Evolutionary conservation across 1,139 yeast genomes (phyloP), one percentile per base, ranked within the genome.

Genomic region (Saccharomyces hybrid): DNA sequence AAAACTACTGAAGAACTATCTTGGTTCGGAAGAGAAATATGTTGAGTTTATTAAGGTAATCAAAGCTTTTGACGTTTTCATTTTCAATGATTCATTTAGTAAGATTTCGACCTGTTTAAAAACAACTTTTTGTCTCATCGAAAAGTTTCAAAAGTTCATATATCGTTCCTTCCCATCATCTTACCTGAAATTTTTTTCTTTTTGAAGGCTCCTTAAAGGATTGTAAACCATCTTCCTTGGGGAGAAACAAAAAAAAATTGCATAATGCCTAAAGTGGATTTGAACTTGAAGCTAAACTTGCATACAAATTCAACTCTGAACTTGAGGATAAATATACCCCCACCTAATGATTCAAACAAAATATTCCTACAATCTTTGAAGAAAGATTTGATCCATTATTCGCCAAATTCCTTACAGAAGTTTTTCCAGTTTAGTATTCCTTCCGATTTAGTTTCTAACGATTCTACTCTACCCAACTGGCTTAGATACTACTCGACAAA

Each of bases 391-490:
- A 66, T 78, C 26, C 71, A 69, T 53, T 69, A 76, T 53, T 79
- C 81, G 0, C 62, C 68, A 1, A 62, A 61, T 34, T 66, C 73
- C 4, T 48, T 69, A 16, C 59, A 57, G 29, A 68, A 64, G 51
- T 67, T 64, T 52, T 69, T 69, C 48, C 48, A 50, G 14, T 67
- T 57, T 61, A 67, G 51, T 21, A 59, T 58, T 50, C 73, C 67
- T 12, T 53, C 38, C 3, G 59, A 61, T 3, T 54, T 63, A 34
- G 62, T 62, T 49, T 48, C 53, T 12, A 61, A 65, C 29, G 63
- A 62, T 42, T 32, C 55, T 3, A 28, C 63, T 21, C 61, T 80
- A 16, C 86, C 87, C 2, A 56, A 55, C 2, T 82, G 87, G 87
- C 64, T 82, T 48, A 62, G 65, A 46, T 72, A 71, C 11, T 71